Base-by-base conservation (phyloP, 2,329 filamentous ascomycete species). In the Monilinia vaccinii-corymbosi region DNA sequence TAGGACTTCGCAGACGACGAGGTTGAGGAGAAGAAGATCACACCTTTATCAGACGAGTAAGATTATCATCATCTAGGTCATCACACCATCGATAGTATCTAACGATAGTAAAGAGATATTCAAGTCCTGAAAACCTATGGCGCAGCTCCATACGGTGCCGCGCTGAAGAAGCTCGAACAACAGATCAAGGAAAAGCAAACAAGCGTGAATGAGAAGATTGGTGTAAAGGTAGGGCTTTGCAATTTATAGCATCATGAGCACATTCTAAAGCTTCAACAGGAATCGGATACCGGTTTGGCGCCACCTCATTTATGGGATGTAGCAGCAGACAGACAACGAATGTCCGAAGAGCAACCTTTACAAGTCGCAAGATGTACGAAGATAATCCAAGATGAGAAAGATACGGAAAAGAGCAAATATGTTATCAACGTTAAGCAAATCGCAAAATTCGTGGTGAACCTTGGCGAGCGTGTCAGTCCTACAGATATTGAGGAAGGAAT, bases 351-450 rank as follows among this genome's bases (percentile, higher is more conserved):
- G 77, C 94, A 99, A 72, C 94, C 94, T 47, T 83, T 97, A 69
- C 94, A 99, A 77, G 94, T 99, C 65, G 94, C 94, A 66, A 84
- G 94, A 72, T 99, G 94, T 81, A 99, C 94, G 62, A 99, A 99
- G 82, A 99, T 99, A 75, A 99, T 99, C 69, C 86, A 91, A 63
- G 93, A 97, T 72, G 92, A 96, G 74, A 93, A 94, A 76, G 92
- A 97, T 73, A 81, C 90, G 63, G 89, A 96, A 65, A 99, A 99
- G 84, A 96, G 89, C 84, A 99, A 97, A 85, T 99, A 99, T 79
- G 92, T 99, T 71, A 99, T 99, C 82, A 99, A 99, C 77, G 93
- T 99, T 69, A 99, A 99, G 81, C 94, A 99, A 76, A 99, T 99
- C 71, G 94, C 94, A 71, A 99, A 99, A 78, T 99, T 99, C 71